Percentiles rank a stretch among this genome's conserved stretches.
These are phyloP conservation scores for Thelephora terrestris DNA, from an alignment of 1,284 basidiomycete genomes.

Conservation along the genomic window DNA sequence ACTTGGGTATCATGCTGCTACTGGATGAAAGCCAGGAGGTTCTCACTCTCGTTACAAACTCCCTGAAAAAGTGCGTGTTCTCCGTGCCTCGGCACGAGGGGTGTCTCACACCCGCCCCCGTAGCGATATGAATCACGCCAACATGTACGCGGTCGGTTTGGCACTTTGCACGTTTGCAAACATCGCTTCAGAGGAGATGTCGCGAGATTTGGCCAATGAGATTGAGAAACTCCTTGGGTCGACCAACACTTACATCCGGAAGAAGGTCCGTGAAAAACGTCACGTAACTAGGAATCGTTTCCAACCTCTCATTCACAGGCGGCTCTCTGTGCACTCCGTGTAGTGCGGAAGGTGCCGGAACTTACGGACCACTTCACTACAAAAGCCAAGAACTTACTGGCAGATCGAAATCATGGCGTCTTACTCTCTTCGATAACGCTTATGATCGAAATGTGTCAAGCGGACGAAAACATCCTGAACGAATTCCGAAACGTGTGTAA, in stretches of 20 bases:
- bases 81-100: constrained; percentile 6
- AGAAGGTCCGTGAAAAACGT: constrained; percentile 59
- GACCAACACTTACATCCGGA: constrained; percentile 97
- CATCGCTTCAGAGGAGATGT: constrained; percentile 99
- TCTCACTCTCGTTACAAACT: constrained; percentile 95
- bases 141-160: constrained; percentile 98
- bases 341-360: constrained; percentile 96
- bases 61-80: constrained; percentile 85
- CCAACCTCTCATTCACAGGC: constrained; percentile 44
- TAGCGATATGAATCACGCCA: constrained; percentile 99
- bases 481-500: constrained; percentile 79
- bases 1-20: constrained; percentile 96
- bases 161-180: constrained; percentile 98
- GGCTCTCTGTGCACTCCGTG: constrained; percentile 91
- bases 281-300: background rate
- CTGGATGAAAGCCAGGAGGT: constrained; percentile 98
- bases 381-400: constrained; percentile 85
- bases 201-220: constrained; percentile 91
- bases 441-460: constrained; percentile 89
- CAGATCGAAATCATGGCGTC: constrained; percentile 96
- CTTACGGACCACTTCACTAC: constrained; percentile 87
- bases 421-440: constrained; percentile 90
- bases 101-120: constrained; percentile 3
- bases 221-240: constrained; percentile 96
- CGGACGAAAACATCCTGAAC: constrained; percentile 64